Evolutionary conservation across 2,329 filamentous ascomycete genomes (phyloP).

Genomic region (Trichothecium sympodiale): DNA sequence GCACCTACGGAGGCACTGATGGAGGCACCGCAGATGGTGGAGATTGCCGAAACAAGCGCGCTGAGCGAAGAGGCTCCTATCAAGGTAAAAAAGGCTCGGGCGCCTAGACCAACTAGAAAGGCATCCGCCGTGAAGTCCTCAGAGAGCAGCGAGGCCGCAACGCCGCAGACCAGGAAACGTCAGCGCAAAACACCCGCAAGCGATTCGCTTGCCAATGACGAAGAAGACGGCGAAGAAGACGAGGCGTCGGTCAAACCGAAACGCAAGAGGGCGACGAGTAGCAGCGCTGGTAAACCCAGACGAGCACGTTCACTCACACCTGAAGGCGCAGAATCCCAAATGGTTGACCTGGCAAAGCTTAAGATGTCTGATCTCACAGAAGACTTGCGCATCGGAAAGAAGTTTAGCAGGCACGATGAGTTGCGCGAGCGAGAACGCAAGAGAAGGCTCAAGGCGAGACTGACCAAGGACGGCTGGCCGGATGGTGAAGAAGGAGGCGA

Average conservation of each 20-base stretch:
- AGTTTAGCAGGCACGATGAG: slow-evolving; percentile 63
- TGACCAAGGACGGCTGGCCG: slow-evolving; percentile 10
- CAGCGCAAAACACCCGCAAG: slow-evolving; percentile 14
- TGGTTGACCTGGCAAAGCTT: slow-evolving; percentile 54
- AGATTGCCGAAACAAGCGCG: not conserved
- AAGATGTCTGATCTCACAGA: slow-evolving; percentile 65
- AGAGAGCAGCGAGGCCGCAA: not conserved
- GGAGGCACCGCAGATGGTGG: not conserved
- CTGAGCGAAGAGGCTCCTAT: not conserved
- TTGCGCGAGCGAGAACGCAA: slow-evolving; percentile 56
- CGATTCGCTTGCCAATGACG: not conserved
- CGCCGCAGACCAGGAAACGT: slow-evolving; percentile 11
- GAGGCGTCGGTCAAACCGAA: slow-evolving; percentile 6
- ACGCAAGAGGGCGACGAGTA: slow-evolving; percentile 10
- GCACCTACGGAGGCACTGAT: not conserved
- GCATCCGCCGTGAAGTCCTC: not conserved
- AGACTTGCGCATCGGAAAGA: slow-evolving; percentile 60
- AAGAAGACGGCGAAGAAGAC: slow-evolving; percentile 1
- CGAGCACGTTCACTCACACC: slow-evolving; percentile 42
- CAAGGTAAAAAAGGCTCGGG: not conserved
- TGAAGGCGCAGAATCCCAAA: slow-evolving; percentile 48
- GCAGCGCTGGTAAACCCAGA: slow-evolving; percentile 14
- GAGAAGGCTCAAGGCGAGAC: slow-evolving; percentile 19
- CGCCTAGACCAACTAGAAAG: not conserved
- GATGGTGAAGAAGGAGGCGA: slow-evolving; percentile 1